phyloP scores from a whole-genome alignment of 306 rosid genomes.

The Cajanus cajan region DNA sequence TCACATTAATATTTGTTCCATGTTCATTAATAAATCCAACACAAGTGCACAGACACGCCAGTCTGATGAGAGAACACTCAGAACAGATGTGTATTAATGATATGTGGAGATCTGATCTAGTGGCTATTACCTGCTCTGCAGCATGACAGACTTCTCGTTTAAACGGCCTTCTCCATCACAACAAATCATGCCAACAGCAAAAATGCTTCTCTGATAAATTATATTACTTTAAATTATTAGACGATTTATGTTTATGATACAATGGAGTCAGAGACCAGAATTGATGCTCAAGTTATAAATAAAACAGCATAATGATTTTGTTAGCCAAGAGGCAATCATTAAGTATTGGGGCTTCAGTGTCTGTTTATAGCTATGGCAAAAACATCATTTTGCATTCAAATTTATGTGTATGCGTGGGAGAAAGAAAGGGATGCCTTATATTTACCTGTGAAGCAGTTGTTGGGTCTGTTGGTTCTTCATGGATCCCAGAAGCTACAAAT shows the following conservation, averaged over 20 bases:
- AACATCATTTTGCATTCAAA: conserved; percentile 11
- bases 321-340: background rate
- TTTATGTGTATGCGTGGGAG: background rate
- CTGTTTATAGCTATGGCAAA: background rate
- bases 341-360: conserved; percentile 1
- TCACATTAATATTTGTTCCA: background rate
- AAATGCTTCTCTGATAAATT: conserved; percentile 72
- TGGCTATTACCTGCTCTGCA: conserved; percentile 78
- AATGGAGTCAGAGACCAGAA: conserved; percentile 12
- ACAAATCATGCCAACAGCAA: conserved; percentile 84
- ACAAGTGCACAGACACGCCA: background rate
- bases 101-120: background rate
- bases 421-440: conserved; percentile 21
- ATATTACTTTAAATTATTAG: conserved; percentile 28
- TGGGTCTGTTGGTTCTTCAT: conserved; percentile 84
- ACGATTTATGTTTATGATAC: background rate
- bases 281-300: conserved; percentile 18
- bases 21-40: background rate
- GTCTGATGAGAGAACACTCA: background rate
- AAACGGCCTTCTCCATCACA: conserved; percentile 92
- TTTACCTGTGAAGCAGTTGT: conserved; percentile 84
- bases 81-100: background rate
- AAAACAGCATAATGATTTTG: conserved; percentile 5
- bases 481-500: conserved; percentile 62
- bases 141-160: conserved; percentile 81